Base-by-base conservation (phyloP, 257 asterid species). In the Coffea eugenioides region DNA sequence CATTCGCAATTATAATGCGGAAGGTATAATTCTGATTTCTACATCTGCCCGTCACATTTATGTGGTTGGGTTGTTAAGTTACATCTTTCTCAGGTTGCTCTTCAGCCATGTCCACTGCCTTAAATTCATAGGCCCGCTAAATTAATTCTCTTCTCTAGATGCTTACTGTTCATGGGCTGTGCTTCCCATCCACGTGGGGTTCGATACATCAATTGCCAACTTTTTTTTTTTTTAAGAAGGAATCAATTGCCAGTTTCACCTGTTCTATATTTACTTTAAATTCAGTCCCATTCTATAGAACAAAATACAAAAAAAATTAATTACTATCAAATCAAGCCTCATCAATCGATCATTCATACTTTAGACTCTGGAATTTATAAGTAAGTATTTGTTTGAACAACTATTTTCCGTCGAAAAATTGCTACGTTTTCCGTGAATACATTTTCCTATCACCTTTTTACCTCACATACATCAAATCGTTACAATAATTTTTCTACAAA, bases 111-210 rank as follows among this genome's bases (percentile, higher is more conserved):
- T 36, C 54, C 71, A 74, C 49, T 52, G 39, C 27, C 41, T 1
- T 14, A 21, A 21, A 23, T 54, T 39, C 68, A 25, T 34, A 49
- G 65, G 31, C 72, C 80, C 75, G 0, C 66, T 54, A 0, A 68
- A 66, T 41, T 68, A 66, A 80, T 67, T 75, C 48, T 68, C 43
- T 39, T 20, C 48, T 68, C 43, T 39, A 20, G 80, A 69, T 81
- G 69, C 23, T 18, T 68, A 68, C 34, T 48, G 23, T 77, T 65
- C 80, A 65, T 45, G 45, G 41, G 36, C 25, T 81, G 51, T 69
- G 76, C 80, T 56, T 75, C 77, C 68, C 27, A n/a, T 12, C 25
- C 74, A 2, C 34, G 80, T 75, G 80, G 80, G 77, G 80, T 52
- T 73, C 66, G 6, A 73, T 71, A 23, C 61, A 74, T 80, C 52